Evolutionary conservation across 176 grass and related monocot genomes (phyloP), one percentile per base, ranked within the genome.

Genomic region (Hordeum vulgare): DNA sequence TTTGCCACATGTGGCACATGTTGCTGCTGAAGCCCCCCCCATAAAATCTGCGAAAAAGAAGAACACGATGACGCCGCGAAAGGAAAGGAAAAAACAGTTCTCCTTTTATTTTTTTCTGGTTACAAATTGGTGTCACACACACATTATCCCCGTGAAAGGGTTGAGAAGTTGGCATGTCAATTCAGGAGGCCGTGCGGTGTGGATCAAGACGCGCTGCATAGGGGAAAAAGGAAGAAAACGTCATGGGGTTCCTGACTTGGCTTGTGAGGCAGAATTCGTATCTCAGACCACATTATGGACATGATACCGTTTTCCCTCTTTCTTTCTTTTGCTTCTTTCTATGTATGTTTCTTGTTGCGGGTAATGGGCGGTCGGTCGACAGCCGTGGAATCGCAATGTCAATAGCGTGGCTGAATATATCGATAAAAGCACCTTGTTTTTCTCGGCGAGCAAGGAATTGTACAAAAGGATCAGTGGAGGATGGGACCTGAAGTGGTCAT

Each of bases 91-190:
- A 21, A 51, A 51, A 18, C 47, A 0, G 1, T 24, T 27, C n/a
- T 7, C 1, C n/a, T n/a, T n/a, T n/a, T n/a, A n/a, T n/a, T 29
- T 36, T 64, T 75, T 47, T 6, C 45, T 14, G 20, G 45, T 12
- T 57, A 31, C 3, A 26, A 81, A 58, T 58, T 47, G 31, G 47
- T 51, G 74, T 24, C 47, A 3, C 15, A 18, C 47, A 29, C 84
- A 74, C 47, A 79, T 74, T 79, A 79, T 86, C 36, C 66, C 17
- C 79, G 49, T 79, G 79, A 74, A 86, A 78, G 11, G 34, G 15
- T 8, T 79, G 17, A 74, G 84, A 71, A 13, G 87, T 76, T 90
- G 88, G 79, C 67, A 18, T 42, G 88, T 86, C 88, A 82, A 90
- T 90, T 86, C 57, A 63, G 27, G 4, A n/a, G 44, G 11, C 42